Evolutionary conservation across 139 green algal species (phyloP).

Genomic region (Haematococcus lacustris): DNA sequence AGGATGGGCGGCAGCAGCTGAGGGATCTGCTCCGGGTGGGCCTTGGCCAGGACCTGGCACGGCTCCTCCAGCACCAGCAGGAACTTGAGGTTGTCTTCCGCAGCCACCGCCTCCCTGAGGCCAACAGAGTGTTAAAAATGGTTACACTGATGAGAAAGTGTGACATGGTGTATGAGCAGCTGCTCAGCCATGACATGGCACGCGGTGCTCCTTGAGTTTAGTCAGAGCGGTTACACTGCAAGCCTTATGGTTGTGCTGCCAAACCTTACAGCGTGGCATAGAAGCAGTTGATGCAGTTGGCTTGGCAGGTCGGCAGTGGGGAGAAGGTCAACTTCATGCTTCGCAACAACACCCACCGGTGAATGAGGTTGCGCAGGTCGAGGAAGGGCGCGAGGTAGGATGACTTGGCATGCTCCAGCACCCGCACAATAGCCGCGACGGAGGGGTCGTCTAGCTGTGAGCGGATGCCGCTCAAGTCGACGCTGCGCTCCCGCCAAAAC

Average conservation of each 20-base stretch:
- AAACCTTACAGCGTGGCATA: too few species aligned
- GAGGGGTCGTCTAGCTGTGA: constrained; percentile 57
- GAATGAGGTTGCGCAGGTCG: constrained; percentile 62
- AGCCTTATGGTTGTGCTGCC: too few species aligned
- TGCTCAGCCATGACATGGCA: too few species aligned
- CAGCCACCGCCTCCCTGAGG: constrained; percentile 61
- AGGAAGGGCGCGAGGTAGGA: constrained; percentile 74
- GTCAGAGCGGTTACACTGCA: too few species aligned
- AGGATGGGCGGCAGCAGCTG: constrained; percentile 65
- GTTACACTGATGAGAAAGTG: too few species aligned
- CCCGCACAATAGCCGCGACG: constrained; percentile 42
- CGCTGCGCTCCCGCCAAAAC: constrained; percentile 71
- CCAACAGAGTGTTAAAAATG: too few species aligned
- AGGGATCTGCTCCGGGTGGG: constrained; percentile 51
- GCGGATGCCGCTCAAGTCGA: constrained; percentile 67
- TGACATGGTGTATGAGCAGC: too few species aligned
- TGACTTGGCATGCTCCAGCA: constrained; percentile 63
- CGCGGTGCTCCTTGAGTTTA: too few species aligned
- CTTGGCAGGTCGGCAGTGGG: too few species aligned
- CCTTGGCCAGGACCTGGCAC: constrained; percentile 47
- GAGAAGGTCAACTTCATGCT: too few species aligned
- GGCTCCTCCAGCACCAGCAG: constrained; percentile 67
- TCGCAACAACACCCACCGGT: constrained; percentile 31
- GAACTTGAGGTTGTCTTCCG: constrained; percentile 80
- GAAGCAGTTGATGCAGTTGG: too few species aligned